phyloP scores from a whole-genome alignment of 768 basidiomycete genomes.

The Tulasnella sp. region DNA sequence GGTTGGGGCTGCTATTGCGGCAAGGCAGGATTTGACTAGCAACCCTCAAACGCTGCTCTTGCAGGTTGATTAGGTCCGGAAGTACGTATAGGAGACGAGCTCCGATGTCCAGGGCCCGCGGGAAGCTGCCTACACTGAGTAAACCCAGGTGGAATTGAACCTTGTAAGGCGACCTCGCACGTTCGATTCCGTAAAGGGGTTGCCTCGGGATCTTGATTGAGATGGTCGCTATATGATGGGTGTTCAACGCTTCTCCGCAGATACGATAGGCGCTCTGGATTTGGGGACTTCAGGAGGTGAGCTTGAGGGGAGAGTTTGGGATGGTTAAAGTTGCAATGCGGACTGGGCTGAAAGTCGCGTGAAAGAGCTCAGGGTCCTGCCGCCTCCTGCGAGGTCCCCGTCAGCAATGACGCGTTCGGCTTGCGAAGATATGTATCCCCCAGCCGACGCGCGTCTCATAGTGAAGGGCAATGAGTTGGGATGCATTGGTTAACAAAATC shows the following conservation, averaged over 20 bases:
- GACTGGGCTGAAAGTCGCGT: slow-evolving; percentile 4
- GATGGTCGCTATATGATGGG: neutral
- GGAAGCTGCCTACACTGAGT: neutral
- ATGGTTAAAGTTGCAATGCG: slow-evolving; percentile 1
- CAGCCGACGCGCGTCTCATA: neutral
- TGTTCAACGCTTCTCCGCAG: neutral
- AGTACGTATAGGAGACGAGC: neutral
- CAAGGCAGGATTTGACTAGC: neutral
- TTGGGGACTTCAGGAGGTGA: neutral
- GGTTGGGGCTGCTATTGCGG: neutral
- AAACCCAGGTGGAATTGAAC: neutral
- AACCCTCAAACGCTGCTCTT: neutral
- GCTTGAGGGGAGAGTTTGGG: neutral
- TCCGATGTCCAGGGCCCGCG: neutral
- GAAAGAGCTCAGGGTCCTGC: slow-evolving; percentile 9
- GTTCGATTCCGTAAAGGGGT: neutral
- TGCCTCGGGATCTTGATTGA: neutral
- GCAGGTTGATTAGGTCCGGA: neutral
- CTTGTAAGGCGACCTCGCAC: neutral
- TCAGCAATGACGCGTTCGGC: neutral
- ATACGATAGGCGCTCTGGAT: neutral
- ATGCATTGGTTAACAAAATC: no score
- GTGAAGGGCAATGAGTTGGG: no score
- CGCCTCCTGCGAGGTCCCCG: neutral
- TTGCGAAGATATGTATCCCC: neutral